Conservation (phyloP, 2,329 filamentous ascomycete species). For the Aureobasidium sp. region DNA sequence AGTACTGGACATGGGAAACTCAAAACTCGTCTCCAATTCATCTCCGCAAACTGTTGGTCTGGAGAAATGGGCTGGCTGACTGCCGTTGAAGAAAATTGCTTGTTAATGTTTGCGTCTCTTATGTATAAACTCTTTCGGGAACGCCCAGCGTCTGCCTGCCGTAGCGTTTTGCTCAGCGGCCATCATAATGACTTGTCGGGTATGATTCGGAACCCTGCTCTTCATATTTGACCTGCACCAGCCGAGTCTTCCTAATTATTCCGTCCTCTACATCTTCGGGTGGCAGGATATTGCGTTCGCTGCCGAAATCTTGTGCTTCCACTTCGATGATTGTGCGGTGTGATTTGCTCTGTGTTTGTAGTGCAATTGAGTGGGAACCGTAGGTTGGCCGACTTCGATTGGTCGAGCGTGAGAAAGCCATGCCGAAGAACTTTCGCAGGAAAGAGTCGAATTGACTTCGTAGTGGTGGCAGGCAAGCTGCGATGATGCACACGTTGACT, state of each 20-base stretch:
- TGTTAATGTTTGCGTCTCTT: neutral
- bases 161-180: too few relatives aligned
- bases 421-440: conserved; percentile 13
- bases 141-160: neutral
- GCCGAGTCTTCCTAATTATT: conserved; percentile 3
- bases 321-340: neutral
- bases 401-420: conserved; percentile 2
- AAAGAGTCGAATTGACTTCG: conserved; percentile 17
- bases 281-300: neutral
- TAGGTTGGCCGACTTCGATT: conserved; percentile 1
- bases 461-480: conserved; percentile 18
- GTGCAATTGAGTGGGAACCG: neutral
- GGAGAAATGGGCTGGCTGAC: neutral
- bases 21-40: too few relatives aligned
- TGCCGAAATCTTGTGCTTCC: neutral
- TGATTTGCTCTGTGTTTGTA: conserved; percentile 2
- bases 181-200: neutral
- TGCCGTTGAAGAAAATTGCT: neutral
- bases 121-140: neutral
- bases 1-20: too few relatives aligned
- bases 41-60: conserved; percentile 6
- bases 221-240: conserved; percentile 9
- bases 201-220: neutral
- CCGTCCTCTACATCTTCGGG: conserved; percentile 5
- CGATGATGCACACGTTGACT: conserved; percentile 19